phyloP scores from a whole-genome alignment of 2,329 filamentous ascomycete species.

The Aspergillus fructus region DNA sequence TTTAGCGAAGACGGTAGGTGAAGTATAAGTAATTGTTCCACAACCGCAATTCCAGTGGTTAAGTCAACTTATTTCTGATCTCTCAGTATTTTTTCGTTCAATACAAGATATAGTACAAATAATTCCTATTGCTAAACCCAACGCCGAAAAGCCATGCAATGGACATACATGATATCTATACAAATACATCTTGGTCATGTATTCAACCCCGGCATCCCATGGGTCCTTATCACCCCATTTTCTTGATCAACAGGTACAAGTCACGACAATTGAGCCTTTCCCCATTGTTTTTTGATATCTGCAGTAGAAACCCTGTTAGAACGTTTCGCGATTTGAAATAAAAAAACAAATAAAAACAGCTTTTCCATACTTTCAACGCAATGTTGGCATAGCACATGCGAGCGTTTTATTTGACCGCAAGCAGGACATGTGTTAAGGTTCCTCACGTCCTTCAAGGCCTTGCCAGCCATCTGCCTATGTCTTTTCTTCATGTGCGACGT shows the following conservation, averaged over 20 bases:
- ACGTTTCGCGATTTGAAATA: background rate
- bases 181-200: slow-evolving; percentile 18
- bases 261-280: slow-evolving; percentile 33
- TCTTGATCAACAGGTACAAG: slow-evolving; percentile 3
- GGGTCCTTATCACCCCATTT: slow-evolving; percentile 6
- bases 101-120: slow-evolving; percentile 2
- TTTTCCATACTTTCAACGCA: slow-evolving; percentile 73
- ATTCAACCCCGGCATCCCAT: background rate
- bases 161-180: slow-evolving; percentile 28
- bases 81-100: background rate
- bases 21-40: background rate
- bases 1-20: background rate
- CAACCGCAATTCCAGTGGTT: background rate
- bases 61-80: background rate
- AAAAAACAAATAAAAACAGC: background rate
- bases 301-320: slow-evolving; percentile 10
- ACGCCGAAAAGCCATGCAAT: slow-evolving; percentile 41
- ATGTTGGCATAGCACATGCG: slow-evolving; percentile 82
- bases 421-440: slow-evolving; percentile 83
- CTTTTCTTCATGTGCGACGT: slow-evolving; percentile 95
- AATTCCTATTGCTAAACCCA: slow-evolving; percentile 27
- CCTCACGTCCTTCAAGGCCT: slow-evolving; percentile 88
- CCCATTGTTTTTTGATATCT: slow-evolving; percentile 51
- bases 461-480: slow-evolving; percentile 90
- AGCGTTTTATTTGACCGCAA: slow-evolving; percentile 83